Evolutionary conservation across 2,329 filamentous ascomycete species (phyloP), one percentile per base, ranked within the genome.

Genomic region (Ramularia endophylla): DNA sequence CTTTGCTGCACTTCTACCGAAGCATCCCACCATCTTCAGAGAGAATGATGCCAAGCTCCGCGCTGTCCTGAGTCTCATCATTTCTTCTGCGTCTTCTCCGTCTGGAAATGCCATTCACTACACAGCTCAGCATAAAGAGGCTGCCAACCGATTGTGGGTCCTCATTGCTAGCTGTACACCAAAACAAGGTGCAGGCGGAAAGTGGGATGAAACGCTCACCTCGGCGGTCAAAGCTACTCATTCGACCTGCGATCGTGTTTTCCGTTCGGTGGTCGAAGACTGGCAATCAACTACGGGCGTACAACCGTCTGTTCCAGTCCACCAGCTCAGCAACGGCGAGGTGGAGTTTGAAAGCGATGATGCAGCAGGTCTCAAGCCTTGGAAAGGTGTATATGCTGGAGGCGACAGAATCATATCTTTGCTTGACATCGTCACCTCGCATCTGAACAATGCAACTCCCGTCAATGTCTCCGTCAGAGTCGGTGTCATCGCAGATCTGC

Each of bases 21-120:
- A 82, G 38, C 89, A 94, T 62, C 82, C 87, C 20, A 85, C 87
- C 5, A 86, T 86, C 22, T 83, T 94, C 62, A 82, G 90, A 9
- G 83, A 87, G 1, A 86, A 83, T 58, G 73, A 78, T 44, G 72
- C 75, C 27, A 83, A 87, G 51, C 74, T 94, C 8, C 49, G 56
- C 13, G 28, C 48, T 7, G 34, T 58, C 9, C 38, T 58, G 17
- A 35, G 42, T 8, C 38, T 38, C 5, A 48, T 59, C 11, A 37
- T 60, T 5, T 58, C 54, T 2, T 43, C 30, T 11, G 84, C 83
- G 4, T 70, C 43, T n/a, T 36, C 38, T 22, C 36, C n/a, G 15
- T 8, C 28, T 9, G 33, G 13, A 6, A 18, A 30, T 7, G 38
- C 16, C 3, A n/a, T 30, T 8, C 46, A 54, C 33, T 58, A 55